Base-by-base conservation (phyloP, 495 filamentous ascomycete species). In the Neurospora sublineolata region DNA sequence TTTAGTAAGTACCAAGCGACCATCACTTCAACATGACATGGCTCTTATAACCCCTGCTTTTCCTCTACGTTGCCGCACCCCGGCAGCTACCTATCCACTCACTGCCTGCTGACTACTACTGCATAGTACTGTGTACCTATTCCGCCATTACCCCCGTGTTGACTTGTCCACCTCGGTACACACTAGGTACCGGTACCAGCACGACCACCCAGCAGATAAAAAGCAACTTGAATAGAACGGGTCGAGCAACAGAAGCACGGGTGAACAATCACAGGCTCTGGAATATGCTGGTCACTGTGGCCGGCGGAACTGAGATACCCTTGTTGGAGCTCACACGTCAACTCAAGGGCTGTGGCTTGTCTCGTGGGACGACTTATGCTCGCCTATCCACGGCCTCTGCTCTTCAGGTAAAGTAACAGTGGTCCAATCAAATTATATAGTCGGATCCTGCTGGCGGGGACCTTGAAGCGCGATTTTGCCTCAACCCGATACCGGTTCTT, bases 1-100 rank as follows among this genome's bases (percentile, higher is more conserved):
- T 64, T 39, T 75, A 46, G 73, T 73, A 71, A 74, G 72, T 74
- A 73, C 76, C 76, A 76, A 73, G 67, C 69, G 33, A 64, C 72
- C 70, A 75, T 18, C 73, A 68, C 46, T 72, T 74, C 72, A 71
- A 42, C 37, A n/a, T n/a, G 27, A 64, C 69, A 70, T 70, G 69
- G 69, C 18, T 67, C n/a, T 67, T 70, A 12, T 18, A 64, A 64
- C 74, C 78, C 75, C 71, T 73, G 74, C 36, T 60, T 64, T 64
- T 8, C 12, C 11, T 60, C 52, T 23, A 10, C 64, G 67, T 37
- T 23, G 18, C 76, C 76, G 74, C 70, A 80, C 78, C 77, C 76
- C 73, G 70, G 69, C 42, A 58, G 71, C 70, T 72, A 67, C 71
- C 70, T 67, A 68, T 71, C 46, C 69, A 70, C 69, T 74, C 70